phyloP scores from a whole-genome alignment of 345 rosid species.

The Murraya koenigii region DNA sequence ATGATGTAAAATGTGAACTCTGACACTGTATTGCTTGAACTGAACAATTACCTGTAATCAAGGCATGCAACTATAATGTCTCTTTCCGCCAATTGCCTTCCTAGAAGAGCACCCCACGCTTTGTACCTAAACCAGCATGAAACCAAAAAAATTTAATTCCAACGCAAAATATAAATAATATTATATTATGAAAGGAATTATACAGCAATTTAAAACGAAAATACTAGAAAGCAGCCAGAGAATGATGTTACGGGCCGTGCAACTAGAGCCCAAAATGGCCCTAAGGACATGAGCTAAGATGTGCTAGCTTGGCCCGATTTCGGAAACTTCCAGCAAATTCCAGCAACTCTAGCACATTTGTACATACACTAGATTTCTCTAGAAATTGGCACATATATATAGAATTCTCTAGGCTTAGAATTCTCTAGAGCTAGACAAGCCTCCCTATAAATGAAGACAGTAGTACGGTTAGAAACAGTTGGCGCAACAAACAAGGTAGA shows the following conservation, averaged over 20 bases:
- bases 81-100: constrained; percentile 89
- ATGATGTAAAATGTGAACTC: not conserved
- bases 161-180: constrained; percentile 13
- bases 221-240: not conserved
- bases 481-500: not conserved
- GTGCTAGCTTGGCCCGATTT: no score
- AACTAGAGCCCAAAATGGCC: no score
- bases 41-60: constrained; percentile 73
- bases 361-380: no score
- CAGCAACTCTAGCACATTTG: no score
- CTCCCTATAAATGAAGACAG: no score
- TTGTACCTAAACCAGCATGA: constrained; percentile 64
- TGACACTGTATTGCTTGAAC: constrained; percentile 8
- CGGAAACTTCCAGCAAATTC: no score
- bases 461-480: not conserved
- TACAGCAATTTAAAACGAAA: not conserved
- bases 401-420: no score
- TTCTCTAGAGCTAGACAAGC: no score
- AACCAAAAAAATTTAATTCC: constrained; percentile 14
- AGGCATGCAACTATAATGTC: constrained; percentile 91
- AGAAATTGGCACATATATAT: no score
- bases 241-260: no score
- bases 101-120: constrained; percentile 99
- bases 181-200: not conserved
- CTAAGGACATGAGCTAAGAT: no score